Percentiles rank a stretch among this genome's conserved stretches.
These are phyloP conservation scores for Chrysanthemum seticuspe DNA, from an alignment of 129 eudicot species.

Conservation along the genomic window DNA sequence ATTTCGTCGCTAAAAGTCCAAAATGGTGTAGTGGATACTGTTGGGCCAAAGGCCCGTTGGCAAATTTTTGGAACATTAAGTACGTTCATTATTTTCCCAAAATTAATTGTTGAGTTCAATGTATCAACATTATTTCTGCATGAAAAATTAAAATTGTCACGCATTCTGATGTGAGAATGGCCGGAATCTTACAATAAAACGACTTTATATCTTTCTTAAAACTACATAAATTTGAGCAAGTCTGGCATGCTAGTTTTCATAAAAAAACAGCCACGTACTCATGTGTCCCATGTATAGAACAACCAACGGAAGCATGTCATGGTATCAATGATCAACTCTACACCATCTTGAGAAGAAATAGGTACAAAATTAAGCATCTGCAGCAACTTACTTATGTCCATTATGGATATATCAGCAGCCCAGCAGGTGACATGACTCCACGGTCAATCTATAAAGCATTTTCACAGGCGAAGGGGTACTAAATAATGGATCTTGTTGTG, in stretches of 20 bases:
- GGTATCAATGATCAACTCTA: slow-evolving; percentile 61
- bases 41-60: not conserved
- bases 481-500: not conserved
- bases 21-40: no score
- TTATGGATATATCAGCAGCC: no score
- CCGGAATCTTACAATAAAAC: no score
- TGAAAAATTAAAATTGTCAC: no score
- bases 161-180: no score
- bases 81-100: no score
- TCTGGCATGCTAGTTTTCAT: not conserved
- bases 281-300: not conserved
- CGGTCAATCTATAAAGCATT: slow-evolving; percentile 70
- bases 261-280: not conserved
- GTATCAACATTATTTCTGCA: no score
- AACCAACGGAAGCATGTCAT: slow-evolving; percentile 33
- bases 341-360: slow-evolving; percentile 59
- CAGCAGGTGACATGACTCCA: slow-evolving; percentile 84
- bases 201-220: not conserved
- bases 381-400: slow-evolving; percentile 68
- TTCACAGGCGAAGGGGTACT: not conserved
- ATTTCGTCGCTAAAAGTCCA: no score
- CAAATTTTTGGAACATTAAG: no score
- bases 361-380: slow-evolving; percentile 56
- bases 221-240: not conserved
- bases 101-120: no score